Base-by-base conservation (phyloP, 2,329 filamentous ascomycete species). In the Emydomyces testavorans region DNA sequence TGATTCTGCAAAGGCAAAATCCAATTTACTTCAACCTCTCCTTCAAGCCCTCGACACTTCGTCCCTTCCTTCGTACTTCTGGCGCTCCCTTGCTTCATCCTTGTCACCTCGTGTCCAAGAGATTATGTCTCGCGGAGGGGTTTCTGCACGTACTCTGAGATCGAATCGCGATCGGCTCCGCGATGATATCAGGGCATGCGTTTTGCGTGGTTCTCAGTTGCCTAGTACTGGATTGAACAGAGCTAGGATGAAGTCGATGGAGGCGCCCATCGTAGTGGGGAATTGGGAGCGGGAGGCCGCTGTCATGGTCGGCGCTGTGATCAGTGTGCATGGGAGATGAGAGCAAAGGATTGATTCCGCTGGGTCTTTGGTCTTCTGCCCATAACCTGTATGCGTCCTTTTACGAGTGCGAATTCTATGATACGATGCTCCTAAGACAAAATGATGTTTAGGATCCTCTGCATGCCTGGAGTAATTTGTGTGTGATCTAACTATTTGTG, bases 251-350 rank as follows among this genome's bases (percentile, higher is more conserved):
- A 26, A 46, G 62, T 59, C 61, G 50, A 52, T 58, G 73, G 70
- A 49, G 53, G 68, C n/a, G 67, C 68, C 10, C 69, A 46, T 48
- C 20, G 49, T 69, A 53, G 67, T 64, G 53, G 71, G 69, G 5
- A 76, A 71, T 48, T 95, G 87, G 86, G 90, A 95, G 59, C 77
- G 90, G 32, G 92, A 96, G 67, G 83, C 89, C 40, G 88, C 89
- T 1, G 89, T 96, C 40, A 95, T 96, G 90, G 84, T 94, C 35
- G 83, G 85, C 45, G 85, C 85, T 57, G 79, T 95, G 4, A 73
- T 88, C 42, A 74, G 76, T n/a, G 63, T 67, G n/a, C 54, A 78
- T 38, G 64, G 61, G 23, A 58, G 62, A 49, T 66, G 51, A 53
- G 29, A n/a, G 36, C 34, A 8, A 13, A n/a, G n/a, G n/a, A n/a